Evolutionary conservation across 2,329 filamentous ascomycete genomes (phyloP).

Genomic region (Helminthosporium solani): DNA sequence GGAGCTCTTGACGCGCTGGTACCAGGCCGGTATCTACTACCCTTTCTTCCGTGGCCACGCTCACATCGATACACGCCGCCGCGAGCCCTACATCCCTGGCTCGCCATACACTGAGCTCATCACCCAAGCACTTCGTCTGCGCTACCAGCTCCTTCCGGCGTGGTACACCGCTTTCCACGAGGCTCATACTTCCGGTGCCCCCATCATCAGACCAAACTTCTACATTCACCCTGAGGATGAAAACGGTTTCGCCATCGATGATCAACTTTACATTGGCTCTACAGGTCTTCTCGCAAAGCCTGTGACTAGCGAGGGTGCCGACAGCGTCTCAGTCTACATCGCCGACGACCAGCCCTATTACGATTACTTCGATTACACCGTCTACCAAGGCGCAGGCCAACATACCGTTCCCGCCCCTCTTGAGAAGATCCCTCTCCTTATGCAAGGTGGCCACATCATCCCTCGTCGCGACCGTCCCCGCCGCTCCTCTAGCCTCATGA

Average conservation of each 20-base stretch:
- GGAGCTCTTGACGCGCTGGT: constrained; percentile 91
- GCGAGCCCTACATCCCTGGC: constrained; percentile 86
- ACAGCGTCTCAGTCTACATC: constrained; percentile 77
- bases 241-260: constrained; percentile 81
- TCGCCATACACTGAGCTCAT: constrained; percentile 86
- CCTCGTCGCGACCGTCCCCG: constrained; percentile 85
- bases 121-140: constrained; percentile 79
- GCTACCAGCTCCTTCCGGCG: constrained; percentile 84
- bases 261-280: constrained; percentile 87
- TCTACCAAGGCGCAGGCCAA: constrained; percentile 71
- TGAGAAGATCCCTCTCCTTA: constrained; percentile 83
- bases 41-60: constrained; percentile 98
- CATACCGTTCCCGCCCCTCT: constrained; percentile 74
- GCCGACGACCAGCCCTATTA: constrained; percentile 89
- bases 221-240: constrained; percentile 88
- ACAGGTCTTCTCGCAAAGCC: constrained; percentile 93
- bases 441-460: constrained; percentile 91
- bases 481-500: constrained; percentile 84
- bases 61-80: constrained; percentile 91
- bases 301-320: constrained; percentile 73
- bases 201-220: constrained; percentile 88
- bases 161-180: constrained; percentile 98
- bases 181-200: constrained; percentile 76
- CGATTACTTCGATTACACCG: constrained; percentile 88
- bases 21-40: constrained; percentile 94